Conservation (phyloP, 139 green algal genomes). For the Gonium pectorale region DNA sequence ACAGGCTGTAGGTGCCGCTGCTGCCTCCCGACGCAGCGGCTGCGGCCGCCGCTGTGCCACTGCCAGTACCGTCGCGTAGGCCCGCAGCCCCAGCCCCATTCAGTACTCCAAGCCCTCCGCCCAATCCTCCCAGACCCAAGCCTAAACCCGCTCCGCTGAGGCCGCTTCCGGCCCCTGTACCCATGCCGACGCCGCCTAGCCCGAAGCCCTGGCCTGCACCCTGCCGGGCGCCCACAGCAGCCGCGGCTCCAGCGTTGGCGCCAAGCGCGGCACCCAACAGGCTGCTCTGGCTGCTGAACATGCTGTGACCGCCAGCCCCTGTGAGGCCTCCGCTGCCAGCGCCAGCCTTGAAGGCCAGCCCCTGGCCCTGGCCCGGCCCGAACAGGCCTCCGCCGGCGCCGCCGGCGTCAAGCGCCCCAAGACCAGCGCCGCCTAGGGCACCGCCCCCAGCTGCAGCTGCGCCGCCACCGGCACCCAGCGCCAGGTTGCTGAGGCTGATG, state of each 20-base stretch:
- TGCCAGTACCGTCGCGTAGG: not conserved
- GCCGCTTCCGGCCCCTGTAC: not conserved
- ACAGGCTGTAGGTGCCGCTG: conserved; percentile 37
- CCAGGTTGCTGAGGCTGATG: conserved; percentile 34
- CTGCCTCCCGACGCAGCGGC: not conserved
- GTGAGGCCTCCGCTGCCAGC: not conserved
- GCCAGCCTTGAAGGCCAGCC: conserved; percentile 18
- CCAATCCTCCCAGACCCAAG: conserved; percentile 6
- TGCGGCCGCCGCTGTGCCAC: not conserved
- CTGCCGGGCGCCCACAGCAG: not conserved
- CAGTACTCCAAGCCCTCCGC: not conserved
- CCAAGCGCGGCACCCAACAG: conserved; percentile 4
- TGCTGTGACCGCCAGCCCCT: not conserved
- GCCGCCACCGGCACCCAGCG: not conserved
- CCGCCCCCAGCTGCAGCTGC: not conserved
- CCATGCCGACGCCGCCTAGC: not conserved
- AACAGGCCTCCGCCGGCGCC: conserved; percentile 3
- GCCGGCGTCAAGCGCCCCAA: not conserved
- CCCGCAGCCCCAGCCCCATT: not conserved
- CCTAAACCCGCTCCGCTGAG: conserved; percentile 1
- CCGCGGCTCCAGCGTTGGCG: not conserved
- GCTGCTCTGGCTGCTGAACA: conserved; percentile 37
- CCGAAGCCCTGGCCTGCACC: conserved; percentile 1
- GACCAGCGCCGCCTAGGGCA: not conserved
- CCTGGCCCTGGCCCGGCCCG: conserved; percentile 6